Evolutionary conservation across 1,139 yeast genomes (phyloP).

Genomic region (Geotrichum klebahnii): DNA sequence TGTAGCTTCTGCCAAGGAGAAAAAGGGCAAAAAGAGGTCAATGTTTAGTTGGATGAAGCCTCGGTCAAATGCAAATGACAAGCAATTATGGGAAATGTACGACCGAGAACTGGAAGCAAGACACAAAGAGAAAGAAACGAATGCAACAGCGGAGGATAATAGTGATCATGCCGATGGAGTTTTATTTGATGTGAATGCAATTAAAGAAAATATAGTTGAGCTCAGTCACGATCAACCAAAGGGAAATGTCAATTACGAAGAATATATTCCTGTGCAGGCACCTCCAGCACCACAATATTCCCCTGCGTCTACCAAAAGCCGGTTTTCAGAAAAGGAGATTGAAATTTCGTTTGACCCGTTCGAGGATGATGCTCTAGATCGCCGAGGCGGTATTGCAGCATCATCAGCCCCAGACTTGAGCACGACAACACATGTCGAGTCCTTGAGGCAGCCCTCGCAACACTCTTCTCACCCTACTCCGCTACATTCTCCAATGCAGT

Average conservation of each 20-base stretch:
- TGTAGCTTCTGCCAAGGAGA: constrained; percentile 32
- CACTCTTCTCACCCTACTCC: too few species aligned
- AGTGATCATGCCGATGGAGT: too few species aligned
- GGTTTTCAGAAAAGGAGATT: not conserved
- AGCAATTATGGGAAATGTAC: constrained; percentile 84
- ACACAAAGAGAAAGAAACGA: constrained; percentile 22
- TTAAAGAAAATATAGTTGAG: constrained; percentile 34
- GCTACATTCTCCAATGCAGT: too few species aligned
- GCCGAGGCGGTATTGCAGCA: constrained; percentile 11
- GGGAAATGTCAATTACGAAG: constrained; percentile 10
- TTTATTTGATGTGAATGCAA: constrained; percentile 42
- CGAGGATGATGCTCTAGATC: constrained; percentile 19
- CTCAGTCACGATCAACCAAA: constrained; percentile 22
- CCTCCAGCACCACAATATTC: not conserved
- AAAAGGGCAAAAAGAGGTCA: constrained; percentile 38
- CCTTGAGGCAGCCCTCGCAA: too few species aligned
- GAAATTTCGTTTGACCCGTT: constrained; percentile 22
- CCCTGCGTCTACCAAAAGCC: not conserved
- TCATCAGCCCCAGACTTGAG: too few species aligned
- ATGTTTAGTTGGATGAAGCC: constrained; percentile 59
- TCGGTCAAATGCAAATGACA: constrained; percentile 58
- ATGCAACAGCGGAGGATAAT: too few species aligned
- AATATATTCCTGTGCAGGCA: constrained; percentile 18
- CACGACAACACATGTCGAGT: too few species aligned
- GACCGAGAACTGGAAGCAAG: constrained; percentile 32